phyloP scores from a whole-genome alignment of 768 basidiomycete genomes.

The Cystobasidium onofrii region DNA sequence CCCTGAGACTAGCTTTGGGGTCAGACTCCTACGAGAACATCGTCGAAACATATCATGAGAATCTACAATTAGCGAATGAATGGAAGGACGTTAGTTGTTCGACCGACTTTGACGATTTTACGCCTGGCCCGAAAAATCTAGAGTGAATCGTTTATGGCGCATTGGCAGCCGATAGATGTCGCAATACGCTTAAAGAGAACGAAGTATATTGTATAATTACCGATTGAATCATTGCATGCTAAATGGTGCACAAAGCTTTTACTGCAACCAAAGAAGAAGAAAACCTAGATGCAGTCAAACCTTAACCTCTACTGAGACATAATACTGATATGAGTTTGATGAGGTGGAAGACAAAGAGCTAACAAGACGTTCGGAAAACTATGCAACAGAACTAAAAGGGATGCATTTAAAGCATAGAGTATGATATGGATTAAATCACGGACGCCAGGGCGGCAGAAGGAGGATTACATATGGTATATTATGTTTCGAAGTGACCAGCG shows the following conservation, averaged over 20 bases:
- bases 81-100: conserved; percentile 17
- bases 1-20: background rate
- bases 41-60: background rate
- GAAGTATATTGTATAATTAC: background rate
- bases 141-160: background rate
- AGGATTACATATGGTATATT: too few species aligned
- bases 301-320: background rate
- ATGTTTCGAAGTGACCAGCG: too few species aligned
- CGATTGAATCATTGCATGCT: background rate
- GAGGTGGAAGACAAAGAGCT: background rate
- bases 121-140: background rate
- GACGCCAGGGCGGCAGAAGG: too few species aligned
- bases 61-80: background rate
- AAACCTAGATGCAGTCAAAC: background rate
- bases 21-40: conserved; percentile 11
- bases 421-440: too few species aligned
- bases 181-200: too few species aligned
- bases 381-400: background rate
- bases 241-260: background rate
- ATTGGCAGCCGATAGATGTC: too few species aligned
- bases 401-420: background rate
- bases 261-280: background rate
- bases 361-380: background rate
- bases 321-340: background rate
- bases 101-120: background rate